These are phyloP conservation scores for Termitomyces titanicus DNA, from an alignment of 768 basidiomycete species.

Conservation along the genomic window DNA sequence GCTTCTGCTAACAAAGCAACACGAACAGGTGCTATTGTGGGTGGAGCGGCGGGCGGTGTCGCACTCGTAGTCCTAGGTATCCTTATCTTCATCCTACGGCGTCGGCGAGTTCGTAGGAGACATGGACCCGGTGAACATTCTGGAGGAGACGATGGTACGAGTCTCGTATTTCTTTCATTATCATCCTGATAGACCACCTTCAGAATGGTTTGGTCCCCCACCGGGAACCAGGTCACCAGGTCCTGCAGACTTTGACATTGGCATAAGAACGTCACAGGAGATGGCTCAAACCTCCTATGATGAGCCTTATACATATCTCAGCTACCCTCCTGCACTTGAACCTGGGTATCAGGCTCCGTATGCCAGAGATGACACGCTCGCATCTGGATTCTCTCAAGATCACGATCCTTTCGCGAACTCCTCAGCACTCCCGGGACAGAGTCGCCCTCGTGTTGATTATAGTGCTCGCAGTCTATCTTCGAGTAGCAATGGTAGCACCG, in stretches of 20 bases:
- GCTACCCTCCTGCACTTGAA: not conserved
- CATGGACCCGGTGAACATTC: not conserved
- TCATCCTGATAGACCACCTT: not conserved
- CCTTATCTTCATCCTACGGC: not conserved
- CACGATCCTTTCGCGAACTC: not conserved
- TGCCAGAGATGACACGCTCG: not conserved
- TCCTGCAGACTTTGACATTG: slow-evolving; percentile 2
- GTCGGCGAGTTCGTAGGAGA: not conserved
- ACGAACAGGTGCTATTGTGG: not conserved
- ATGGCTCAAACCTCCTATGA: not conserved
- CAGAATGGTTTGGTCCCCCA: slow-evolving; percentile 8
- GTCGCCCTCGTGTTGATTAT: not conserved
- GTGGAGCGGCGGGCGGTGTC: slow-evolving; percentile 2
- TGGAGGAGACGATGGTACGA: not conserved
- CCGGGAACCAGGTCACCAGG: slow-evolving; percentile 5
- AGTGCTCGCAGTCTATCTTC: not conserved
- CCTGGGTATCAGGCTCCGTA: not conserved
- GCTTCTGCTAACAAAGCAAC: not conserved
- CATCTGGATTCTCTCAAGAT: not conserved
- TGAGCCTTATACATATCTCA: not conserved
- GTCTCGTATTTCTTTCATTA: not conserved
- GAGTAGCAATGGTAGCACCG: not conserved
- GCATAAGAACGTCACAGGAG: not conserved
- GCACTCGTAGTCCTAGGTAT: not conserved
- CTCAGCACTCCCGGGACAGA: not conserved